Evolutionary conservation across 2,329 filamentous ascomycete genomes (phyloP).

Genomic region (Boeremia lycopersici): DNA sequence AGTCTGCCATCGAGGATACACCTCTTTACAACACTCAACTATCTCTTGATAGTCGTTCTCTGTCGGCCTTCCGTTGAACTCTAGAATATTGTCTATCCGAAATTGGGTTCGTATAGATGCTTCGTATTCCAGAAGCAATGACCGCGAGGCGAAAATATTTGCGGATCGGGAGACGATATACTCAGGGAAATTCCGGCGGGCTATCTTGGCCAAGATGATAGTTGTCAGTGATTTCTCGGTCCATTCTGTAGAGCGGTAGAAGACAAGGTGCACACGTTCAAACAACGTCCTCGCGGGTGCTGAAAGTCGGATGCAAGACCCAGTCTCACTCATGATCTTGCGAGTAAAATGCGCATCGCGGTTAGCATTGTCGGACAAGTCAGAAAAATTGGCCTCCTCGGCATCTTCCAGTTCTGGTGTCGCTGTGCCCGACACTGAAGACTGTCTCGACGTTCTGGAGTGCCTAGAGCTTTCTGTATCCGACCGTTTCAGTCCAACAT

Average conservation of each 20-base stretch:
- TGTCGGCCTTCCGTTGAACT: conserved; percentile 74
- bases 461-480: conserved; percentile 63
- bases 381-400: conserved; percentile 38
- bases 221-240: conserved; percentile 95
- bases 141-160: conserved; percentile 83
- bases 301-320: conserved; percentile 83
- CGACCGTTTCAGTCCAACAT: conserved; percentile 68
- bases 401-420: conserved; percentile 46
- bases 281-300: conserved; percentile 77
- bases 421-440: conserved; percentile 48
- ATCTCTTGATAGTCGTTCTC: conserved; percentile 70
- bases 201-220: conserved; percentile 91
- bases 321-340: conserved; percentile 78
- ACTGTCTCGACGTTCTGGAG: conserved; percentile 58
- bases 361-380: conserved; percentile 59
- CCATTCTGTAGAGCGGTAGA: conserved; percentile 96
- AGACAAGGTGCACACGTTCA: conserved; percentile 92
- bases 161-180: conserved; percentile 90
- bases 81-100: conserved; percentile 79
- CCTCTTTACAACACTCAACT: conserved; percentile 71
- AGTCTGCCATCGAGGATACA: conserved; percentile 80
- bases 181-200: conserved; percentile 81
- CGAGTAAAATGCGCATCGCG: conserved; percentile 75
- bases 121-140: conserved; percentile 84
- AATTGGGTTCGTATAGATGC: conserved; percentile 81